Conservation (phyloP, 208 protist genomes). For the Leishmania aethiopica region DNA sequence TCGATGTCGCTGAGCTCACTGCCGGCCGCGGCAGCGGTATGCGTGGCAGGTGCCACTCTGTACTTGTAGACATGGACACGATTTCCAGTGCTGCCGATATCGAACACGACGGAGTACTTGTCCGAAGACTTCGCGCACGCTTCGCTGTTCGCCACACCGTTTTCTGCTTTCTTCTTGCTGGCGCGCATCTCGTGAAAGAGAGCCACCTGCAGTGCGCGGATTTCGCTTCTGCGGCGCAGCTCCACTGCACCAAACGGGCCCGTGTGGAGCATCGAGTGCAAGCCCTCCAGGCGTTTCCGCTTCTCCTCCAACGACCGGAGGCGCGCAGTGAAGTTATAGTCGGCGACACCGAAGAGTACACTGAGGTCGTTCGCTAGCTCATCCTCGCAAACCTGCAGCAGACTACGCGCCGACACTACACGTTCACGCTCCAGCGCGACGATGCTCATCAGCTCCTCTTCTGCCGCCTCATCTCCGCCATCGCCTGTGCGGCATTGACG, state of each 20-base stretch:
- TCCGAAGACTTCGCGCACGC: not conserved
- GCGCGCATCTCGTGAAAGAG: slow-evolving; percentile 15
- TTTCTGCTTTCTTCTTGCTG: too few relatives aligned
- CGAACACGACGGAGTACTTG: slow-evolving; percentile 84
- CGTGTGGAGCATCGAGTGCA: slow-evolving; percentile 3
- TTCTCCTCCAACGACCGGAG: not conserved
- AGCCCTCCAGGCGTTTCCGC: not conserved
- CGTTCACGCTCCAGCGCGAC: slow-evolving; percentile 15
- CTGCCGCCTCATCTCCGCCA: slow-evolving; percentile 11
- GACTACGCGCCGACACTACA: not conserved
- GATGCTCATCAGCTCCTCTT: not conserved
- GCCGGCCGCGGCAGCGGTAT: not conserved
- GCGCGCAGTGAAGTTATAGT: not conserved
- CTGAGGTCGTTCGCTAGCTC: not conserved
- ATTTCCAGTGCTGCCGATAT: slow-evolving; percentile 87
- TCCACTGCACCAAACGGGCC: not conserved
- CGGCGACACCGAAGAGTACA: slow-evolving; percentile 1
- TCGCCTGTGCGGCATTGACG: slow-evolving; percentile 6
- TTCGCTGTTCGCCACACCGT: not conserved
- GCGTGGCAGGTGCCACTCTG: not conserved
- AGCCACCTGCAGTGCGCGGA: slow-evolving; percentile 12
- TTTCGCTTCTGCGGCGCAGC: slow-evolving; percentile 11
- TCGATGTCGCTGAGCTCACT: slow-evolving; percentile 27
- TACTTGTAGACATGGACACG: slow-evolving; percentile 85
- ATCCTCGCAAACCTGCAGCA: slow-evolving; percentile 21